phyloP scores from a whole-genome alignment of 495 filamentous ascomycete species.

The Neurospora tetrasperma region DNA sequence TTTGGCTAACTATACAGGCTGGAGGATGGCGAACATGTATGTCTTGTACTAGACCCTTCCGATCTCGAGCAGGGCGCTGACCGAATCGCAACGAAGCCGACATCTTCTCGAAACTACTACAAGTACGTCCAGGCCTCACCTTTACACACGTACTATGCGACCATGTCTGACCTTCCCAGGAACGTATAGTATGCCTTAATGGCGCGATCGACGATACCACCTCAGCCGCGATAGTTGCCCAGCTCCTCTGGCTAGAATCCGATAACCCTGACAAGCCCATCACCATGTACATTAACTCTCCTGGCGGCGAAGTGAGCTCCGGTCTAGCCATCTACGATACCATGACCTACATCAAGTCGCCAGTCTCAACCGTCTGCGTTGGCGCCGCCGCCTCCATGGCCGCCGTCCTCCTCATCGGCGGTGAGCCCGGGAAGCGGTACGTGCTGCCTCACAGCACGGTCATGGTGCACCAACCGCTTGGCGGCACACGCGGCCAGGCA shows the following conservation, averaged over 20 bases:
- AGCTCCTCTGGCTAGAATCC: conserved; percentile 95
- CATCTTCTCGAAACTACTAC: conserved; percentile 71
- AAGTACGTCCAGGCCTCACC: conserved; percentile 35
- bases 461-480: conserved; percentile 94
- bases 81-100: conserved; percentile 45
- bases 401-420: conserved; percentile 76
- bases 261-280: conserved; percentile 89
- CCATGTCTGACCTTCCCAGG: conserved; percentile 35
- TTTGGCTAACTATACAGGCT: conserved; percentile 48
- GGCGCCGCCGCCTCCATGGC: conserved; percentile 96
- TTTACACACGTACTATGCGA: not conserved
- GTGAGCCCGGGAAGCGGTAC: conserved; percentile 74
- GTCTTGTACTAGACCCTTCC: conserved; percentile 20
- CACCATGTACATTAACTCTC: conserved; percentile 94
- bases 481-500: conserved; percentile 85
- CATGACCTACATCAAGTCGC: conserved; percentile 91
- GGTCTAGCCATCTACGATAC: conserved; percentile 97
- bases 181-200: conserved; percentile 93
- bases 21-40: conserved; percentile 87
- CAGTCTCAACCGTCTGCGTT: conserved; percentile 88
- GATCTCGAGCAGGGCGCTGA: conserved; percentile 18
- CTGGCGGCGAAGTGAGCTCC: conserved; percentile 90
- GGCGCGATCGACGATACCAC: conserved; percentile 81
- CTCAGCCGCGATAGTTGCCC: conserved; percentile 85
- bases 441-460: conserved; percentile 84